Base-by-base conservation (phyloP, 1,284 basidiomycete genomes). In the Porodaedalea pini region DNA sequence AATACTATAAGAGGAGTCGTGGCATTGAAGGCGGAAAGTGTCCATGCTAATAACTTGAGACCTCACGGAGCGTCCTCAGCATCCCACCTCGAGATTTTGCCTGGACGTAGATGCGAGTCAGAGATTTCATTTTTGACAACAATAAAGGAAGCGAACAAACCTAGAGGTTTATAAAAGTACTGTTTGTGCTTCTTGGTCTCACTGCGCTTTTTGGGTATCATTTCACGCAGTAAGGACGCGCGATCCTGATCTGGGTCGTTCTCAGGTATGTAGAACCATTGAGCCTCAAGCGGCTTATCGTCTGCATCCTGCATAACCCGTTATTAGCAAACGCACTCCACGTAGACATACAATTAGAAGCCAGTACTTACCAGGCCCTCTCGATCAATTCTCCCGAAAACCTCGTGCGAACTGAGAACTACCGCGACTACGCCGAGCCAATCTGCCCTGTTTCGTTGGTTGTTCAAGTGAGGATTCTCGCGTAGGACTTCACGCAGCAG, bases 141-240 rank as follows among this genome's bases (percentile, higher is more conserved):
- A 4, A 11, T 13, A 54, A 44, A 19, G 5, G 19, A 19, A 36
- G 6, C n/a, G 17, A 44, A 44, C 41, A 45, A 25, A 54, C 51
- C 56, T 59, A 86, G 66, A 11, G 88, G 88, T 39, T 77, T 77
- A 73, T 83, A 90, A 70, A 90, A 90, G 71, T 90, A 90, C 68
- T 88, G 85, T 69, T 90, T 90, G 61, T 85, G 86, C 71, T 86
- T 85, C 76, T 83, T 88, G 68, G 87, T 88, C 70, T 82, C 86
- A 51, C 70, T 82, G 57, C 88, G 71, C 70, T 89, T 89, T 15
- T 86, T 80, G 2, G 86, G 85, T 84, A 88, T 87, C 75, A 89
- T 81, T 59, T 80, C 83, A 60, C 73, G 69, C 54, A 89, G 78
- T 54, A 90, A 69, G 59, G 71, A 70, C 41, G 87, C 86, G 13